Conservation (phyloP, 192 early-diverging fungal genomes). For the Phycomyces nitens region DNA sequence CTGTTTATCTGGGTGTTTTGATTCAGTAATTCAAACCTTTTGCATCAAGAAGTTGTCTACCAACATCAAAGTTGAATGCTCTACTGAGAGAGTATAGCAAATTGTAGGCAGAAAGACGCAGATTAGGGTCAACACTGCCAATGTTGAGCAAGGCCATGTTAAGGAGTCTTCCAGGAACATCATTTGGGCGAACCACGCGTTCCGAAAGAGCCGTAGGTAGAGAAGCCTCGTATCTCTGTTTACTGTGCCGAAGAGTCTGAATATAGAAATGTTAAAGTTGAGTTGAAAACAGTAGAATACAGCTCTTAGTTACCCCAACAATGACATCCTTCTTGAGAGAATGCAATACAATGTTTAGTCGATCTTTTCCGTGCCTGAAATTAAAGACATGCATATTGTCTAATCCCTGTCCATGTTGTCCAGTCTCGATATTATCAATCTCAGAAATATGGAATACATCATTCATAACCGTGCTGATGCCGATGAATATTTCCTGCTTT, state of each 20-base stretch:
- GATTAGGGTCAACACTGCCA: slow-evolving; percentile 68
- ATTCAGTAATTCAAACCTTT: slow-evolving; percentile 39
- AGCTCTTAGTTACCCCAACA: slow-evolving; percentile 31
- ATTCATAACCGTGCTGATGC: slow-evolving; percentile 67
- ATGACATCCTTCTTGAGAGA: slow-evolving; percentile 71
- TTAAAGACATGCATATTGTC: slow-evolving; percentile 69
- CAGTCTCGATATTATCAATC: slow-evolving; percentile 41
- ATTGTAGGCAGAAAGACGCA: slow-evolving; percentile 83
- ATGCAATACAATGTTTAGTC: slow-evolving; percentile 58
- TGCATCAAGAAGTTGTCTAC: slow-evolving; percentile 68
- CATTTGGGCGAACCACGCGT: slow-evolving; percentile 70
- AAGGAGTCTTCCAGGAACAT: slow-evolving; percentile 86
- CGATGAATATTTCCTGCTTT: slow-evolving; percentile 52
- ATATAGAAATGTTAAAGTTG: slow-evolving; percentile 11
- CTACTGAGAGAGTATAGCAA: slow-evolving; percentile 74
- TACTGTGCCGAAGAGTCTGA: slow-evolving; percentile 63
- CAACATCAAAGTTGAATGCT: slow-evolving; percentile 78
- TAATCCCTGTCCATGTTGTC: slow-evolving; percentile 43
- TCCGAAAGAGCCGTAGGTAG: slow-evolving; percentile 54
- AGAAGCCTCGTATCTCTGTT: slow-evolving; percentile 58
- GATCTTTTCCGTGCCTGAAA: slow-evolving; percentile 69
- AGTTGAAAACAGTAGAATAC: neutral
- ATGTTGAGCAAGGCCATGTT: slow-evolving; percentile 91
- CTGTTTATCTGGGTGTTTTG: neutral
- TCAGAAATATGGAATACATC: slow-evolving; percentile 77